Evolutionary conservation across 495 filamentous ascomycete genomes (phyloP), one percentile per base, ranked within the genome.

Genomic region (Xylaria sp.): DNA sequence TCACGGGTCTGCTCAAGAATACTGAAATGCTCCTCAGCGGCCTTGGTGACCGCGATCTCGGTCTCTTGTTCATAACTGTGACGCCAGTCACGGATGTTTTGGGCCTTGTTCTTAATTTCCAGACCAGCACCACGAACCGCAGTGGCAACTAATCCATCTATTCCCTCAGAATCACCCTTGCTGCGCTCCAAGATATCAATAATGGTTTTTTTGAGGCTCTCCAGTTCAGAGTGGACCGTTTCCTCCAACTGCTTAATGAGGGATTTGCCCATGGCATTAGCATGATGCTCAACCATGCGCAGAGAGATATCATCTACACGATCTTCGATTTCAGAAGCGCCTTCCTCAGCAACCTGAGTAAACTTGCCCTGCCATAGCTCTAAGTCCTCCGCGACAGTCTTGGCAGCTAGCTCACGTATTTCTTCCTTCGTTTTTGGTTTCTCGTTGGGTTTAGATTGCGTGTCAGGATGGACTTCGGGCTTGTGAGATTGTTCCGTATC

Each of bases 1-100:
- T 98, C 94, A 26, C 93, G 88, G 68, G 97, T 94, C 64, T 88
- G 86, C 72, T 96, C 93, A 44, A 99, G 86, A 43, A 97, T 92
- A 67, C 88, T 86, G 33, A 98, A 87, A 9, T 95, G 97, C 26
- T 90, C 91, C 69, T 93, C 82, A n/a, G 94, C 88, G 11, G 94
- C 93, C 46, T 90, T 86, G 64, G 86, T 88, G 53, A 97, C 90
- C 19, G 93, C 86, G 15, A 83, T 82, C 66, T 90, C 82, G 29
- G 92, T 88, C 76, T 93, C 91, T 35, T 87, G 73, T 48, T 97
- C 90, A 75, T 90, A 97, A 12, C 84, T 84, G 68, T 91, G 83
- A 63, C 90, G 91, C 93, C 95, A 97, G 33, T 86, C 84, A 24
- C 97, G 88, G 57, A 98, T 85, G 26, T 88, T 89, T 76, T 97